phyloP scores from a whole-genome alignment of 208 protist species.

The Tritrichomonas foetus region DNA sequence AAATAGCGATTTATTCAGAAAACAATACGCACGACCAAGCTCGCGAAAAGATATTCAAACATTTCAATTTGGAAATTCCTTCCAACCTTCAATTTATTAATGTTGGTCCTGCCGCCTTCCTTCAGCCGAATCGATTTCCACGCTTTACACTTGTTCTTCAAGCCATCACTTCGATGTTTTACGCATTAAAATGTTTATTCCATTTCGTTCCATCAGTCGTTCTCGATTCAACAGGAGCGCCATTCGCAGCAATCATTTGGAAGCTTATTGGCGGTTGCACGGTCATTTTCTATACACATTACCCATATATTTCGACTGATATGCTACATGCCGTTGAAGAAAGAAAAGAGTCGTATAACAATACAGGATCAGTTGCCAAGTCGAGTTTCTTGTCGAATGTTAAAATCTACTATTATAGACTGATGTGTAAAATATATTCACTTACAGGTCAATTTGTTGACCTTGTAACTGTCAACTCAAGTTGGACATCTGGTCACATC shows the following conservation, averaged over 20 bases:
- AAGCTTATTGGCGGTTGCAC: slow-evolving; percentile 49
- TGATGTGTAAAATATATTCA: not conserved
- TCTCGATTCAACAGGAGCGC: slow-evolving; percentile 20
- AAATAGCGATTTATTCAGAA: not conserved
- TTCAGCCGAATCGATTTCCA: not conserved
- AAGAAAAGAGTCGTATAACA: not conserved
- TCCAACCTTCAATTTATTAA: not conserved
- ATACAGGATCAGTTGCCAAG: not conserved
- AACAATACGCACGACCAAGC: not conserved
- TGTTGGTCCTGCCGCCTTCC: not conserved
- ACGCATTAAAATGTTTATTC: not conserved
- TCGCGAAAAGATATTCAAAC: not conserved
- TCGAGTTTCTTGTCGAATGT: not conserved
- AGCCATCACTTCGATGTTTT: not conserved
- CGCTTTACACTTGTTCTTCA: not conserved
- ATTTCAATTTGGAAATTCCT: not conserved
- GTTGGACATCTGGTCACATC: slow-evolving; percentile 88
- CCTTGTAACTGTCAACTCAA: slow-evolving; percentile 79
- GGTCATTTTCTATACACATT: slow-evolving; percentile 89
- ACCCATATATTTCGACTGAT: slow-evolving; percentile 80
- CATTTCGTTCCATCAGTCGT: not conserved
- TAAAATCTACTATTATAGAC: slow-evolving; percentile 2
- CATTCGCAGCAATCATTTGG: not conserved
- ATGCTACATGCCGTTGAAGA: slow-evolving; percentile 54
- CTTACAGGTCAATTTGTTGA: not conserved